A percentile compares a stretch with the other conserved stretches of the same genome.
phyloP scores from a whole-genome alignment of 139 green algal species.

The Astrephomene gubernaculifera region DNA sequence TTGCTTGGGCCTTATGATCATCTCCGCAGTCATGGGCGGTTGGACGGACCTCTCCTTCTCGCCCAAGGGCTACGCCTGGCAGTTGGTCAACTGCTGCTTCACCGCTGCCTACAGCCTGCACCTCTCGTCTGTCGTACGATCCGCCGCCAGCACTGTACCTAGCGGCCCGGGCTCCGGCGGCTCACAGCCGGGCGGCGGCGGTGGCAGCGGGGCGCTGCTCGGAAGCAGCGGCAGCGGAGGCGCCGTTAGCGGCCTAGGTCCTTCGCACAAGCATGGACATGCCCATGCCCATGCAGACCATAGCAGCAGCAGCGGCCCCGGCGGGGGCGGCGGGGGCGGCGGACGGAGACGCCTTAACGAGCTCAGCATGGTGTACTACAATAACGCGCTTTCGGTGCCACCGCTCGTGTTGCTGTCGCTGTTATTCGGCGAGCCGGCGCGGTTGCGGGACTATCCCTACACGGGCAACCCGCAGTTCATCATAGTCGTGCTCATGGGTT shows the following conservation, averaged over 20 bases:
- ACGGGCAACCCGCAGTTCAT: slow-evolving; percentile 42
- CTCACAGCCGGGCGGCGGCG: background rate
- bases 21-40: slow-evolving; percentile 81
- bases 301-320: background rate
- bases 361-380: slow-evolving; percentile 81
- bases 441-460: slow-evolving; percentile 22
- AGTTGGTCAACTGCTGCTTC: slow-evolving; percentile 91
- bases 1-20: slow-evolving; percentile 84
- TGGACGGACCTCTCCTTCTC: slow-evolving; percentile 90
- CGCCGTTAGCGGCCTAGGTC: background rate
- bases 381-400: slow-evolving; percentile 93
- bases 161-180: background rate
- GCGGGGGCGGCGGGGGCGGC: background rate
- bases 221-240: background rate
- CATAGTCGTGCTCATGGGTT: slow-evolving; percentile 49
- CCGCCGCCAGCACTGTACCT: background rate
- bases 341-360: slow-evolving; percentile 38
- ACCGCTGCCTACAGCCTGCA: slow-evolving; percentile 88
- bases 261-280: background rate
- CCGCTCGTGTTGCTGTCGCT: slow-evolving; percentile 79
- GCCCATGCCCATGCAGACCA: background rate
- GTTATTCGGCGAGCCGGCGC: slow-evolving; percentile 66
- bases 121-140: slow-evolving; percentile 62
- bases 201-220: background rate
- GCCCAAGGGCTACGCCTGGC: slow-evolving; percentile 85